A percentile compares a stretch with the other conserved stretches of the same genome.
Conservation (phyloP, 1,284 basidiomycete species). For the Moesziomyces sp. region DNA sequence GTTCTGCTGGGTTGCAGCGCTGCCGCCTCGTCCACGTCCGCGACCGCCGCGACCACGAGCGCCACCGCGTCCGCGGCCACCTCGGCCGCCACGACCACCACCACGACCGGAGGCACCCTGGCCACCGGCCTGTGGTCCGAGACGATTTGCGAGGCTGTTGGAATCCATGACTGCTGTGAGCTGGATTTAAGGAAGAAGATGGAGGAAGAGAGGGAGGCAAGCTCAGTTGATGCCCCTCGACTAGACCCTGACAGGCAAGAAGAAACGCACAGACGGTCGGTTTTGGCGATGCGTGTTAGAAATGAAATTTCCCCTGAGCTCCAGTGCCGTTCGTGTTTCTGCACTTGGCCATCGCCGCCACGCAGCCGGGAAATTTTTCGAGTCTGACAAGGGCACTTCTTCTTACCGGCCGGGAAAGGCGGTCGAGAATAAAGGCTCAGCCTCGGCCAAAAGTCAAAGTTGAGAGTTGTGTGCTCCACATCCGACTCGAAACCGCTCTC, state of each 20-base stretch:
- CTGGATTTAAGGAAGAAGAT: not conserved
- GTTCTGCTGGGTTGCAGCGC: slow-evolving; percentile 3
- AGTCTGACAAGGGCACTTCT: slow-evolving; percentile 14
- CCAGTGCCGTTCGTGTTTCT: not conserved
- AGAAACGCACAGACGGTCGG: slow-evolving; percentile 18
- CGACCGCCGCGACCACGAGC: slow-evolving; percentile 68
- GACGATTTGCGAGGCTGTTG: slow-evolving; percentile 23
- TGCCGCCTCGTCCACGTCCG: not conserved
- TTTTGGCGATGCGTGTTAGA: not conserved
- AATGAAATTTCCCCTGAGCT: not conserved
- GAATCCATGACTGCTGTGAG: slow-evolving; percentile 20
- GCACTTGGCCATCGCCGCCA: not conserved
- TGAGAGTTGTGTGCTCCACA: not conserved
- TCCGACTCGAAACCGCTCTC: not conserved
- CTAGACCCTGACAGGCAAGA: not conserved
- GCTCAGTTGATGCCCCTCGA: not conserved
- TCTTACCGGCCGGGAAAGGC: slow-evolving; percentile 37
- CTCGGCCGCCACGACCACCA: slow-evolving; percentile 15
- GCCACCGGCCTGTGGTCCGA: slow-evolving; percentile 16
- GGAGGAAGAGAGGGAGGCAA: not conserved
- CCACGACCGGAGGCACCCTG: slow-evolving; percentile 8
- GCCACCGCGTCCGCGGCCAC: slow-evolving; percentile 28
- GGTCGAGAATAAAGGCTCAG: not conserved
- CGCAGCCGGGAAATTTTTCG: slow-evolving; percentile 1
- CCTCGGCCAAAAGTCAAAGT: slow-evolving; percentile 16